Conservation (phyloP, 129 eudicot genomes). For the Cynara cardunculus region DNA sequence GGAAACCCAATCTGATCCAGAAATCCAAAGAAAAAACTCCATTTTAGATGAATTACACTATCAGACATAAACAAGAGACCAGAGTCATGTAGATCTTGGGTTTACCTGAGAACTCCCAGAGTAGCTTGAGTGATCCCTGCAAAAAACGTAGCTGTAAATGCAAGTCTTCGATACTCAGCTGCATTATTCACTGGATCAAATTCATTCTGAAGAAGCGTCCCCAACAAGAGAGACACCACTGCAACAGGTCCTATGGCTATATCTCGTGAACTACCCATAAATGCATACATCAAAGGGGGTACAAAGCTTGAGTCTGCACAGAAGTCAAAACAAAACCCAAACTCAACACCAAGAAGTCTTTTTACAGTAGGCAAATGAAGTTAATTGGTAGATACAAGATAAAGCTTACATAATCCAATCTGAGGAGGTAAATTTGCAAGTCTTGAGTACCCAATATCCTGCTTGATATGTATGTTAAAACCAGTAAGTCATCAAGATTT, state of each 20-base stretch:
- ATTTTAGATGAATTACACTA: background rate
- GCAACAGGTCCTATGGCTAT: slow-evolving; percentile 94
- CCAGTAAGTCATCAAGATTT: slow-evolving; percentile 1
- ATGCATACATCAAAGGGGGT: slow-evolving; percentile 75
- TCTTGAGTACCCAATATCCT: slow-evolving; percentile 74
- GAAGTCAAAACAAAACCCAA: background rate
- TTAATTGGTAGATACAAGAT: background rate
- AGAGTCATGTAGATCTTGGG: background rate
- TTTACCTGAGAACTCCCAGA: slow-evolving; percentile 75
- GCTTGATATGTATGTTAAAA: slow-evolving; percentile 10
- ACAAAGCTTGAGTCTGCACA: slow-evolving; percentile 75
- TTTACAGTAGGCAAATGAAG: background rate
- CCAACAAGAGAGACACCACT: slow-evolving; percentile 75
- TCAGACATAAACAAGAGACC: background rate
- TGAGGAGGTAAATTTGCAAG: slow-evolving; percentile 76
- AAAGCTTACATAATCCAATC: slow-evolving; percentile 68
- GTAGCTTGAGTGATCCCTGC: slow-evolving; percentile 89
- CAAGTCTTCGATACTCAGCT: slow-evolving; percentile 56
- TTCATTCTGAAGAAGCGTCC: slow-evolving; percentile 64
- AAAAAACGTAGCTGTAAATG: slow-evolving; percentile 83
- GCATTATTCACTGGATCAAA: slow-evolving; percentile 49
- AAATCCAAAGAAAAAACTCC: slow-evolving; percentile 4
- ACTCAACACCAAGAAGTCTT: background rate
- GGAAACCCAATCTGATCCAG: slow-evolving; percentile 63
- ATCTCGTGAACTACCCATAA: slow-evolving; percentile 91